Conservation (phyloP, 805 yeast genomes). For the Teunomyces pallodes region DNA sequence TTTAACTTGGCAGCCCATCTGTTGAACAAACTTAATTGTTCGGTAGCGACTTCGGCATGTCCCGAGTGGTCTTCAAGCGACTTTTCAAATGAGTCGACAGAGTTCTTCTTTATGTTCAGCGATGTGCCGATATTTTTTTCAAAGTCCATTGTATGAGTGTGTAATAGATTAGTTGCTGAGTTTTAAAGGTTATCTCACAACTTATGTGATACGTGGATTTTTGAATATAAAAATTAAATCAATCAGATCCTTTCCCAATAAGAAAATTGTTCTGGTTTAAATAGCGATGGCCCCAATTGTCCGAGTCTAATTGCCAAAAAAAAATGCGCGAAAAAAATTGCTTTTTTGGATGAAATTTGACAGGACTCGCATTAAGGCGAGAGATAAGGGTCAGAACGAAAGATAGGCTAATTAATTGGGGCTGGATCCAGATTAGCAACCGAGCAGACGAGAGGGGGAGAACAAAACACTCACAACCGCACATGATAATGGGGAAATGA, state of each 20-base stretch:
- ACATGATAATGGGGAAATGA: neutral
- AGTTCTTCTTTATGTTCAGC: slow-evolving; percentile 16
- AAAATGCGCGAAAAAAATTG: slow-evolving; percentile 1
- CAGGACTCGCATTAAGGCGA: slow-evolving; percentile 2
- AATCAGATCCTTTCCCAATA: neutral
- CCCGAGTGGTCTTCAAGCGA: slow-evolving; percentile 23
- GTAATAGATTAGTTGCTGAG: neutral
- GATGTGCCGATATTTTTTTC: slow-evolving; percentile 7
- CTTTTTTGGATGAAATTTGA: slow-evolving; percentile 1
- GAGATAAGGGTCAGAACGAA: neutral
- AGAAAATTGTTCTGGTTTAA: neutral
- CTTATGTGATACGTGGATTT: neutral
- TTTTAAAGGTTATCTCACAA: slow-evolving; percentile 7
- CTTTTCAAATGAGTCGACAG: slow-evolving; percentile 24
- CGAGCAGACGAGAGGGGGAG: neutral
- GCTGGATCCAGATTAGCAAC: neutral
- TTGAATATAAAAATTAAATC: neutral
- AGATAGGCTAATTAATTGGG: slow-evolving; percentile 1
- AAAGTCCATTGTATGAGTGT: neutral
- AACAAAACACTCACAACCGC: too few relatives aligned
- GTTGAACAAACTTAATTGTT: slow-evolving; percentile 28
- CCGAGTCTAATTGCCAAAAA: slow-evolving; percentile 4
- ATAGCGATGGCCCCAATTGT: slow-evolving; percentile 3
- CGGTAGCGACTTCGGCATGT: slow-evolving; percentile 23
- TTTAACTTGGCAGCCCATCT: slow-evolving; percentile 33